A percentile compares a stretch with the other conserved stretches of the same genome.
Conservation (phyloP, 169 alveolate genomes). For the Pseudocohnilembus persalinus region DNA sequence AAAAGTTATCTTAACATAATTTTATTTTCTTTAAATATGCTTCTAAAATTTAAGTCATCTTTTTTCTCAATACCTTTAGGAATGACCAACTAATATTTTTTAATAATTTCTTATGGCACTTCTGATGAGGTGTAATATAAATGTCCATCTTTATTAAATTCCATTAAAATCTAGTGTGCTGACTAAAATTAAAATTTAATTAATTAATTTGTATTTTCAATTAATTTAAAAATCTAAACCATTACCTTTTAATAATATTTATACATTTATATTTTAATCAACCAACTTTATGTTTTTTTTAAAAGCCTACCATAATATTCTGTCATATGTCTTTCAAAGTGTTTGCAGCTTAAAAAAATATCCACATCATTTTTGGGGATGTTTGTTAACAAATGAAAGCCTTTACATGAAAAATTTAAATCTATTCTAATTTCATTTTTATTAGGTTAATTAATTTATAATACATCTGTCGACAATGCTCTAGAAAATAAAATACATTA, state of each 20-base stretch:
- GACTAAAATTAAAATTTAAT: neutral
- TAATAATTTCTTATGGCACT: neutral
- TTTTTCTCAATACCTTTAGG: neutral
- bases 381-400: neutral
- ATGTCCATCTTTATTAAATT: neutral
- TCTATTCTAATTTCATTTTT: neutral
- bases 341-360: neutral
- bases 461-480: neutral
- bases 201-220: too few species aligned
- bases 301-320: neutral
- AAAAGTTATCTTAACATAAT: too few species aligned
- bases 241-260: neutral
- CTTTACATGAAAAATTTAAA: too few species aligned
- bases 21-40: too few species aligned
- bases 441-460: neutral
- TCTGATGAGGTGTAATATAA: neutral
- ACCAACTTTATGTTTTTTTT: too few species aligned
- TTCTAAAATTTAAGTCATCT: too few species aligned
- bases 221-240: too few species aligned
- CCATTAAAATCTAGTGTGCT: neutral
- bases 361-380: neutral
- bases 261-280: too few species aligned
- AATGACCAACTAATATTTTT: neutral
- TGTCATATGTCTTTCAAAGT: neutral
- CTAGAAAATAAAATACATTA: neutral